Base-by-base conservation (phyloP, 2,329 filamentous ascomycete species). In the Clonostachys sp. region DNA sequence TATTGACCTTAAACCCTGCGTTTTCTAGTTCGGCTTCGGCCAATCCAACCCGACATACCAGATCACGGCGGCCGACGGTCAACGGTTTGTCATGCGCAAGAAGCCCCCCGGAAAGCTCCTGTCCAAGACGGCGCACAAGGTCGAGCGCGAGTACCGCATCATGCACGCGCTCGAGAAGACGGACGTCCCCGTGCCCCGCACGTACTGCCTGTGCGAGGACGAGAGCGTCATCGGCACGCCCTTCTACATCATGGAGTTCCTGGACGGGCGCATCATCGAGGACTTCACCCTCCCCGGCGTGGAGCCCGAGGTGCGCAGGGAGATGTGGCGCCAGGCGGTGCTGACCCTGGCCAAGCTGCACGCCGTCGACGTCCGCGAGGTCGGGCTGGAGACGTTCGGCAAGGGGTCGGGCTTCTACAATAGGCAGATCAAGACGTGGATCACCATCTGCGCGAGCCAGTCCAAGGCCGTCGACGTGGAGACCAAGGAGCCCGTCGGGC, bases 41-140 rank as follows among this genome's bases (percentile, higher is more conserved):
- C 94, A 97, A 71, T 96, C 90, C 49, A 99, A 97, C 65, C 94
- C 94, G 41, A 99, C 94, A 3, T 99, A 97, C 71, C 89, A 92
- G 61, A 77, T 97, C 61, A 95, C 84, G 14, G 84, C 84, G 45
- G 75, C 82, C 54, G 76, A 83, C 62, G 82, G 84, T 45, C 67
- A 74, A 56, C 83, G 84, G 62, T 96, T 86, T 70, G 94, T 99
- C 34, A 80, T 97, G 74, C 89, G 94, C 65, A 97, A 99, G 80
- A 97, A 97, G 72, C 94, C 94, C 1, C 92, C 94, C n/a, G 94
- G 94, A 53, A 84, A 86, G 71, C 84, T 99, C 38, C 78, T 97
- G 44, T 96, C 90, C 58, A 90, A 91, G 72, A 92, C 92, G 3
- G 94, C 94, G 10, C 94, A 99, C 73, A 88, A 92, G 66, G 92